phyloP scores from a whole-genome alignment of 768 basidiomycete species.

The Termitomyces sp. region DNA sequence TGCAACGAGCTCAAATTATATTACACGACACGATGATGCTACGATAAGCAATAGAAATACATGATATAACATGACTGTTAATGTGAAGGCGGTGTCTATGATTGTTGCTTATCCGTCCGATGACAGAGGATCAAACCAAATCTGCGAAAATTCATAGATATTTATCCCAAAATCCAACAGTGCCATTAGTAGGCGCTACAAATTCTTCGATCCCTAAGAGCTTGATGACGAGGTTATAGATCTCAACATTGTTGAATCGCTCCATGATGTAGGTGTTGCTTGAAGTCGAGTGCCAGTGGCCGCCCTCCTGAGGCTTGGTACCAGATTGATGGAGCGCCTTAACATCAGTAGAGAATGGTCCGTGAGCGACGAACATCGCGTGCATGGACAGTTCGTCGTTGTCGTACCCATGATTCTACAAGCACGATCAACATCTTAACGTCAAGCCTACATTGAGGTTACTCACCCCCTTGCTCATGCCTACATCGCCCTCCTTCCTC shows the following conservation, averaged over 20 bases:
- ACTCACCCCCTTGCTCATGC: constrained; percentile 75
- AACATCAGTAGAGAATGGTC: constrained; percentile 73
- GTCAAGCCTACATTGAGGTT: background rate
- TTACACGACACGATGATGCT: constrained; percentile 4
- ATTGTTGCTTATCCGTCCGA: no score
- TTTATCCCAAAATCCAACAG: constrained; percentile 77
- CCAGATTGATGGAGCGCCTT: constrained; percentile 50
- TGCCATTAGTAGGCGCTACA: constrained; percentile 71
- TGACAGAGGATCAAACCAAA: background rate
- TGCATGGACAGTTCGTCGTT: constrained; percentile 75
- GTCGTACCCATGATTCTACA: constrained; percentile 88
- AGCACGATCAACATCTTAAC: background rate
- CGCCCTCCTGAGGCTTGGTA: constrained; percentile 29
- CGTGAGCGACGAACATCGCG: constrained; percentile 89
- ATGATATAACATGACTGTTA: background rate
- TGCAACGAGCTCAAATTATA: background rate
- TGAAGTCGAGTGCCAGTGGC: constrained; percentile 59
- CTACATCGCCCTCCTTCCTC: constrained; percentile 50
- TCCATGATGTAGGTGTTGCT: constrained; percentile 72
- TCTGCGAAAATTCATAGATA: constrained; percentile 43
- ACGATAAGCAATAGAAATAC: background rate
- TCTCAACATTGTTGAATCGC: constrained; percentile 80
- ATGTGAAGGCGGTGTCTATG: background rate
- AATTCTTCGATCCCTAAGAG: constrained; percentile 59
- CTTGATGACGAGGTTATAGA: constrained; percentile 80